Evolutionary conservation across 345 rosid genomes (phyloP), one percentile per base, ranked within the genome.

Genomic region (Litchi chinensis): DNA sequence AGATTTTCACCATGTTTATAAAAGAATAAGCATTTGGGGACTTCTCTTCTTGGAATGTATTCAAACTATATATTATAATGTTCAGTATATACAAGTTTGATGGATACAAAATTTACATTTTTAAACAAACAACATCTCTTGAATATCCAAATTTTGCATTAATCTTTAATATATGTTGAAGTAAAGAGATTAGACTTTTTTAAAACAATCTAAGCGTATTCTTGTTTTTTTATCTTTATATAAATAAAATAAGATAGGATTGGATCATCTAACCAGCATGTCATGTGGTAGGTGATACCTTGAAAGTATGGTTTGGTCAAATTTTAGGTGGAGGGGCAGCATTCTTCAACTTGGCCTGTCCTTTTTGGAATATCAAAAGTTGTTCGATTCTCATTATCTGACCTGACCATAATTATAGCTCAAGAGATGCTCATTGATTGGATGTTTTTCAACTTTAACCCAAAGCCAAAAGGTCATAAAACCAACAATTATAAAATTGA

Each of bases 261-360:
- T 57, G 63, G 10, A 57, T 57, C 2, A 8, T 57, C 2, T 57
- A 19, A 57, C 21, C 24, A 13, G 63, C 6, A 48, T 57, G 9
- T 50, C 37, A 32, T 32, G 68, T 9, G 48, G 24, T 67, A 18
- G 70, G 70, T 67, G 70, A 50, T 40, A 11, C 39, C 37, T 64
- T 64, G 19, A 11, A 64, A 28, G 68, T 26, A 26, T 64, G 11
- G 13, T 19, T 16, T 5, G 24, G 65, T 60, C 57, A 74, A 60
- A 21, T 10, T 40, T 40, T 39, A 57, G n/a, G 48, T 41, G 68
- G 26, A 60, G 40, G 32, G 13, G 26, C 50, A 26, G 44, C 10
- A 0, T n/a, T 16, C 76, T n/a, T 15, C 10, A 57, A 73, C 21
- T 2, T 75, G 65, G 66, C 71, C 79, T 22, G 79, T 50, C 79